Percentiles rank a stretch among this genome's conserved stretches.
Evolutionary conservation across 116 monocot genomes (phyloP).

Genomic region (Phalaenopsis hybrid): DNA sequence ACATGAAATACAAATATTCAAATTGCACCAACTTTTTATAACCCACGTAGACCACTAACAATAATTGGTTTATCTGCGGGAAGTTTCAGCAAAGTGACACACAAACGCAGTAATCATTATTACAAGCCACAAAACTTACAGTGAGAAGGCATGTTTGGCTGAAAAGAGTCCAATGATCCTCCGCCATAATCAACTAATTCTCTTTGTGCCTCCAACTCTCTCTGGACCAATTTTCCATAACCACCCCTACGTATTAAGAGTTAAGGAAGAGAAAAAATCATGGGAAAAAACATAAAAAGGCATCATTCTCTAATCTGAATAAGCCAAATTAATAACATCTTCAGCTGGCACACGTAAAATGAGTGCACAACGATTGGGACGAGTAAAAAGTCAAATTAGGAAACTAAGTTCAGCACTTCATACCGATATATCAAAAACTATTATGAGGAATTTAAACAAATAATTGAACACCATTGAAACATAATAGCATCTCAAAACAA

Average conservation of each 20-base stretch:
- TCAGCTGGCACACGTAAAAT: not conserved
- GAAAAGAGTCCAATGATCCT: constrained; percentile 67
- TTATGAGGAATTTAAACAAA: not conserved
- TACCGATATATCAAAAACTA: not conserved
- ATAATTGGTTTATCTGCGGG: not conserved
- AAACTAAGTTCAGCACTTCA: too few species aligned
- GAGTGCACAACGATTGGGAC: not conserved
- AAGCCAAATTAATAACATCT: not conserved
- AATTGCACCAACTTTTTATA: not conserved
- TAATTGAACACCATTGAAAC: too few species aligned
- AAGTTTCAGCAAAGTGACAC: not conserved
- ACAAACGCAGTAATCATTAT: not conserved
- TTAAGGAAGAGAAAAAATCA: constrained; percentile 32
- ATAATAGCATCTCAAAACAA: not conserved
- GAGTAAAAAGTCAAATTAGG: not conserved
- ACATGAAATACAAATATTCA: not conserved
- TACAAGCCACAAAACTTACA: constrained; percentile 41
- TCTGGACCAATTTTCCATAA: constrained; percentile 94
- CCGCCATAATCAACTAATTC: constrained; percentile 89
- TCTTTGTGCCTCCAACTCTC: constrained; percentile 85
- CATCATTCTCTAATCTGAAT: not conserved
- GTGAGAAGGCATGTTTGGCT: constrained; percentile 31
- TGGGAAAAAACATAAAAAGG: not conserved
- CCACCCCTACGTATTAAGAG: constrained; percentile 77
- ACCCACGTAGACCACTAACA: not conserved